Conservation (phyloP, 2,329 filamentous ascomycete genomes). For the Diaporthe vaccinii region DNA sequence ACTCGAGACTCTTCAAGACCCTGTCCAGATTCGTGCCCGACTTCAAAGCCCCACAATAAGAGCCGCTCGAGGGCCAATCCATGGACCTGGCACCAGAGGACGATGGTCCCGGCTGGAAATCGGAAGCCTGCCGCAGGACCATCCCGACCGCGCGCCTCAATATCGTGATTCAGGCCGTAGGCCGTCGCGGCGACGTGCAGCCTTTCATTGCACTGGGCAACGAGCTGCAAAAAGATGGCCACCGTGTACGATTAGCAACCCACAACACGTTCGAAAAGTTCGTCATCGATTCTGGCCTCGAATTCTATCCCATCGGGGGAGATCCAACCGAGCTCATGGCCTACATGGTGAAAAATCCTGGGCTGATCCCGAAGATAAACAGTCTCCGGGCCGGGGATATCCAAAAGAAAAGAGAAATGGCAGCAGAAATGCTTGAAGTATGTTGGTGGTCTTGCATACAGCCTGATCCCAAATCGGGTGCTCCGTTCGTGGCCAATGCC, state of each 20-base stretch:
- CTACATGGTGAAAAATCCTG: slow-evolving; percentile 58
- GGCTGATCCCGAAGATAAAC: slow-evolving; percentile 53
- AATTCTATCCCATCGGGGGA: slow-evolving; percentile 71
- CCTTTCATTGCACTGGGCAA: slow-evolving; percentile 70
- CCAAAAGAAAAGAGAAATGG: slow-evolving; percentile 52
- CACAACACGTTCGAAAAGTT: slow-evolving; percentile 67
- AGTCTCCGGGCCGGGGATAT: slow-evolving; percentile 55
- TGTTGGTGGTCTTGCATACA: slow-evolving; percentile 51
- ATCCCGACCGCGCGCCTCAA: slow-evolving; percentile 52
- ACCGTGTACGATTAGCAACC: slow-evolving; percentile 70
- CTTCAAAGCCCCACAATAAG: neutral
- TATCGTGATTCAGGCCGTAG: slow-evolving; percentile 69
- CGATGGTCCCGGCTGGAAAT: neutral
- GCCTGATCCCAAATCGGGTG: slow-evolving; percentile 41
- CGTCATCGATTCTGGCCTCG: slow-evolving; percentile 63
- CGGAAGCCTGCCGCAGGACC: no score
- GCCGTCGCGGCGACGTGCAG: slow-evolving; percentile 67
- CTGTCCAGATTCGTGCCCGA: slow-evolving; percentile 7
- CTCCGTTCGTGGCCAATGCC: slow-evolving; percentile 51
- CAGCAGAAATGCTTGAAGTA: slow-evolving; percentile 46
- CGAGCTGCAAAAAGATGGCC: slow-evolving; percentile 62
- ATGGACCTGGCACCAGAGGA: neutral
- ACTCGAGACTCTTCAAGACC: slow-evolving; percentile 18
- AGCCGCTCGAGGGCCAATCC: neutral
- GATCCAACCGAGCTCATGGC: slow-evolving; percentile 64